Evolutionary conservation across 176 grass and related monocot genomes (phyloP), one percentile per base, ranked within the genome.

Genomic region (Typha latifolia): DNA sequence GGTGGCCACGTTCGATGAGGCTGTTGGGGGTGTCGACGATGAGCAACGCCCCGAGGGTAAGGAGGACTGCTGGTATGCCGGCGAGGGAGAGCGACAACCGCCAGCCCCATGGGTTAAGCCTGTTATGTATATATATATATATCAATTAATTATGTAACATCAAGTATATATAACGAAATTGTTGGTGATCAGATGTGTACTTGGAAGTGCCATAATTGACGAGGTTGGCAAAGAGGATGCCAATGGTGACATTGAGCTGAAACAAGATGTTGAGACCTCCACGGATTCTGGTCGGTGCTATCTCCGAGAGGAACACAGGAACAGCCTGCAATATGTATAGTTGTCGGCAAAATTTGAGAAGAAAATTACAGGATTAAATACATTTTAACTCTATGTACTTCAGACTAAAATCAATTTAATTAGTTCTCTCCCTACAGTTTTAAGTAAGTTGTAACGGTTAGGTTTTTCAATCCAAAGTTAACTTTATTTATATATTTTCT

Each of bases 11-110:
- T 15, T 86, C 7, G 9, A 86, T 64, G 2, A 90, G 86, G 63
- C 82, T 85, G n/a, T 65, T 85, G 15, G 82, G 82, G 0, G 79
- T 79, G 72, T 85, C 83, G 6, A 72, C 18, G 23, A 90, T 79
- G 12, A 83, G 66, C 0, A 79, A 4, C 6, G 76, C 66, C 1
- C 83, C 87, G 0, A 77, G 0, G 4, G 61, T 62, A 24, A 86
- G 47, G 49, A 83, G 31, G 47, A 20, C 0, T 12, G 76, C 82
- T 0, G 82, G 87, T 16, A 90, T 1, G 43, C 73, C 59, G 0
- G 79, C 79, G 0, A 82, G 48, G 12, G 73, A 79, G 0, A 90
- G 87, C 16, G 83, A 82, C 0, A 90, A 14, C 1, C 68, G 72
- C 87, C 87, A 90, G 3, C 82, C 82, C 76, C 74, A 69, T 37